These are phyloP conservation scores for Penicillium sp. DNA, from an alignment of 2,329 filamentous ascomycete genomes.

Conservation along the genomic window DNA sequence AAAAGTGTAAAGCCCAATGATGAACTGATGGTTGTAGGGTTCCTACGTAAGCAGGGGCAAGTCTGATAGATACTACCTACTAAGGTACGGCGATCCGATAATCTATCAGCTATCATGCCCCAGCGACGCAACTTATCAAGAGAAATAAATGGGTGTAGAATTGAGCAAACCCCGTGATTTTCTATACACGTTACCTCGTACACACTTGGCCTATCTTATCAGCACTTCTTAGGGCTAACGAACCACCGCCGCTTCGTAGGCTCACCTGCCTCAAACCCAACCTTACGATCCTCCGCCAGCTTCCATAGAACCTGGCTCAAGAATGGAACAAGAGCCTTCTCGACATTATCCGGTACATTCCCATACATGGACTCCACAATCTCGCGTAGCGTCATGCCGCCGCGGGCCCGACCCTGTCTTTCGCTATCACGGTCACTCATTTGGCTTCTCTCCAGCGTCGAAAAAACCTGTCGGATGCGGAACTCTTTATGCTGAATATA, in stretches of 20 bases:
- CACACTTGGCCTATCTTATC: no score
- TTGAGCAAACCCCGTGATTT: neutral
- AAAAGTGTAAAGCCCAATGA: neutral
- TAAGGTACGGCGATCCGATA: neutral
- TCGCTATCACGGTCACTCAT: neutral
- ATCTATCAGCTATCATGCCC: neutral
- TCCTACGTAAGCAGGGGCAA: neutral
- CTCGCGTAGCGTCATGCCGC: conserved; percentile 46
- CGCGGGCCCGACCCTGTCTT: conserved; percentile 26
- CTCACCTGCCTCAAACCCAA: conserved; percentile 45
- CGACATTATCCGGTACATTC: conserved; percentile 33
- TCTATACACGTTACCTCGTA: neutral
- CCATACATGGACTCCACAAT: conserved; percentile 54
- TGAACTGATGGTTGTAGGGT: neutral
- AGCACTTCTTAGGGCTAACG: neutral
- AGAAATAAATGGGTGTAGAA: neutral
- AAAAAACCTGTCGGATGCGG: conserved; percentile 48
- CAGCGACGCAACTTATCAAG: neutral
- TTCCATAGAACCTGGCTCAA: conserved; percentile 49
- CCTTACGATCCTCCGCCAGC: conserved; percentile 49
- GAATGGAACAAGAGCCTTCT: conserved; percentile 50
- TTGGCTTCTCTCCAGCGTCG: conserved; percentile 33
- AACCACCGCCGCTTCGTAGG: conserved; percentile 47
- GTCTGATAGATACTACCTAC: neutral
- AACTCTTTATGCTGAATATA: conserved; percentile 45